phyloP scores from a whole-genome alignment of 1,284 basidiomycete species.

The Volvariella volvacea region DNA sequence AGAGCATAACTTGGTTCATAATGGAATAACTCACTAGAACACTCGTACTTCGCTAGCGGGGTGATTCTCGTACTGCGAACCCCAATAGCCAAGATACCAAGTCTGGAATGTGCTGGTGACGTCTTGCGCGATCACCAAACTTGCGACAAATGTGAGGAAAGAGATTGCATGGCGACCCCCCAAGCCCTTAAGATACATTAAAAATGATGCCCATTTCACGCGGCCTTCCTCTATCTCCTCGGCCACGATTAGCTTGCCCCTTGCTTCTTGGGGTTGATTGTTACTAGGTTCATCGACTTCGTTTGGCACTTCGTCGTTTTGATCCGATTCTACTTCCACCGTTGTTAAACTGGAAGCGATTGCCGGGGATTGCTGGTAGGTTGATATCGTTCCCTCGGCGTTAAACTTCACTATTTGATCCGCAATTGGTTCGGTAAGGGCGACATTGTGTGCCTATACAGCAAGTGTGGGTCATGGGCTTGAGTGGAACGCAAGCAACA shows the following conservation, averaged over 20 bases:
- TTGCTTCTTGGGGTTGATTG: slow-evolving; percentile 15
- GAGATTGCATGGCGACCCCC: slow-evolving; percentile 32
- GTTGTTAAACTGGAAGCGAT: too few relatives aligned
- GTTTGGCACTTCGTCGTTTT: slow-evolving; percentile 20
- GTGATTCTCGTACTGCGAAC: slow-evolving; percentile 42
- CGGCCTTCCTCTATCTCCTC: slow-evolving; percentile 60
- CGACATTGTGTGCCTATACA: slow-evolving; percentile 63
- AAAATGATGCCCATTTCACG: slow-evolving; percentile 26
- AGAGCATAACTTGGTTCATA: background rate
- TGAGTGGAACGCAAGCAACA: slow-evolving; percentile 6
- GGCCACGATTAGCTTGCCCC: slow-evolving; percentile 47
- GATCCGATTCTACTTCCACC: slow-evolving; percentile 31
- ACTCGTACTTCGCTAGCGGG: slow-evolving; percentile 28
- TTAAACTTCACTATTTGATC: slow-evolving; percentile 55
- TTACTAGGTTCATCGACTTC: slow-evolving; percentile 27
- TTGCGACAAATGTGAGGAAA: slow-evolving; percentile 32
- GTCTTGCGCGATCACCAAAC: slow-evolving; percentile 24
- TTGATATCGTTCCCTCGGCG: slow-evolving; percentile 41
- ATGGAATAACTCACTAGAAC: slow-evolving; percentile 26
- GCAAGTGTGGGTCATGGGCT: background rate
- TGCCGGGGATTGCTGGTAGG: slow-evolving; percentile 33
- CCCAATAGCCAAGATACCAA: slow-evolving; percentile 58
- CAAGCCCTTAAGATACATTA: slow-evolving; percentile 29
- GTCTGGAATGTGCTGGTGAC: slow-evolving; percentile 33
- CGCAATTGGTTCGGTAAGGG: slow-evolving; percentile 57